Evolutionary conservation across 73 alveolate species (phyloP), one percentile per base, ranked within the genome.

Genomic region (Stentor roeselii): DNA sequence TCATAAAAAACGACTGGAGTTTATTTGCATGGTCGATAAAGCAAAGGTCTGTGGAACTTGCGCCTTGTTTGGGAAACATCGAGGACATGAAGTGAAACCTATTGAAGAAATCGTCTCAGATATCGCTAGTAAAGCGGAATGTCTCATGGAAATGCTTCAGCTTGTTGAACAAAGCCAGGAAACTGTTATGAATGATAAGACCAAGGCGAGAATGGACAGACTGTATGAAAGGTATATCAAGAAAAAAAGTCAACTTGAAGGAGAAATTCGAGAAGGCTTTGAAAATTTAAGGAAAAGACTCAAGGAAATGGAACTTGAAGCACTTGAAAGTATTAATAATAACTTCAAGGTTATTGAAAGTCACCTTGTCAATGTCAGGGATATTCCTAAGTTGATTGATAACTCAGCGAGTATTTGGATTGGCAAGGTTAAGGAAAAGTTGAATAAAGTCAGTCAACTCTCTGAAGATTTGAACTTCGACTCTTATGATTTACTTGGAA

Each of bases 51-150:
- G 99, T 80, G 91, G 98, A 3, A 90, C 91, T 84, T 95, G 99
- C 61, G 98, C 99, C n/a, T 83, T 95, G 42, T 95, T 95, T 76
- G 99, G 99, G 36, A 60, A 59, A n/a, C 99, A 95, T 92, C 89
- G 95, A 86, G 93, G 93, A 37, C 99, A 95, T 85, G 96, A 95
- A 76, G 92, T 95, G 37, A 77, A 95, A 27, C 87, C 95, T 80
- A 91, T 91, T 27, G 97, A 95, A 59, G 99, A 95, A 78, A 95
- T 95, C 36, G 91, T 93, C 3, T 84, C 86, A 85, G 99, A 95
- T 76, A 87, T 95, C 74, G 92, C 93, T 83, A 77, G 82, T 15
- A 90, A 92, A 78, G 96, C 98, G 3, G 96, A 86, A 59, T 76
- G 87, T 59, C 83, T 95, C 42, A 88, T 94, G 60, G 95, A 94